Percentiles rank a stretch among this genome's conserved stretches.
Conservation (phyloP, 495 filamentous ascomycete genomes). For the Mytilinidion resinicola region DNA sequence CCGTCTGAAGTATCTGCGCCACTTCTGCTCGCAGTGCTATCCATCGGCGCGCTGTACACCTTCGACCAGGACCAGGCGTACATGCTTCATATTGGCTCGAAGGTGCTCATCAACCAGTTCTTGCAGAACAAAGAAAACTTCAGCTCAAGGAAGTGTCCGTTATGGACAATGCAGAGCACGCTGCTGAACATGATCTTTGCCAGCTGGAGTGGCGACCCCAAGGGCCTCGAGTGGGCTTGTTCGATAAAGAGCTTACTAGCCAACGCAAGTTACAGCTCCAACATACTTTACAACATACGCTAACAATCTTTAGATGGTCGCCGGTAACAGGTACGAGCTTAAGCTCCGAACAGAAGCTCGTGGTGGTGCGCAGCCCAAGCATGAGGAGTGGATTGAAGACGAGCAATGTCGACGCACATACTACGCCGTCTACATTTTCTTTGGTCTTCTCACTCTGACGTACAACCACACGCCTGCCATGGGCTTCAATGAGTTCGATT, state of each 20-base stretch:
- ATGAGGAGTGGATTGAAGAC: constrained; percentile 93
- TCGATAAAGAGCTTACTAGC: constrained; percentile 96
- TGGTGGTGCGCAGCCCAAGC: constrained; percentile 65
- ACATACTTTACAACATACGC: background rate
- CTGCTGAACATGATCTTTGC: constrained; percentile 98
- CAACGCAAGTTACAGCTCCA: constrained; percentile 48
- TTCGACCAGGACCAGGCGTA: constrained; percentile 96
- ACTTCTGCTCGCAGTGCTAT: constrained; percentile 82
- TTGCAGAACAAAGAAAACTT: constrained; percentile 97
- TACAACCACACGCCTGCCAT: constrained; percentile 98
- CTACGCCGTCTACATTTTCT: constrained; percentile 99
- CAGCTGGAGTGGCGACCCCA: constrained; percentile 97
- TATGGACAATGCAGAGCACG: constrained; percentile 96
- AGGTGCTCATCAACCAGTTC: constrained; percentile 93
- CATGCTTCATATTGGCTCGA: constrained; percentile 95
- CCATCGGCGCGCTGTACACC: constrained; percentile 92
- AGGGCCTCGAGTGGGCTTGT: constrained; percentile 96
- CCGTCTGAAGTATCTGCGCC: constrained; percentile 71
- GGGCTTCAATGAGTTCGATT: constrained; percentile 96
- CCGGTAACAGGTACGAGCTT: constrained; percentile 91
- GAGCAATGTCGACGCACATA: constrained; percentile 95
- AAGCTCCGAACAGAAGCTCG: constrained; percentile 87
- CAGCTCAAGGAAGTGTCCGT: constrained; percentile 93
- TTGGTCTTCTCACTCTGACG: constrained; percentile 87
- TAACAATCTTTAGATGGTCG: constrained; percentile 66